Conservation (phyloP, 164 flowering plant species). For the Sextonia rubra region DNA sequence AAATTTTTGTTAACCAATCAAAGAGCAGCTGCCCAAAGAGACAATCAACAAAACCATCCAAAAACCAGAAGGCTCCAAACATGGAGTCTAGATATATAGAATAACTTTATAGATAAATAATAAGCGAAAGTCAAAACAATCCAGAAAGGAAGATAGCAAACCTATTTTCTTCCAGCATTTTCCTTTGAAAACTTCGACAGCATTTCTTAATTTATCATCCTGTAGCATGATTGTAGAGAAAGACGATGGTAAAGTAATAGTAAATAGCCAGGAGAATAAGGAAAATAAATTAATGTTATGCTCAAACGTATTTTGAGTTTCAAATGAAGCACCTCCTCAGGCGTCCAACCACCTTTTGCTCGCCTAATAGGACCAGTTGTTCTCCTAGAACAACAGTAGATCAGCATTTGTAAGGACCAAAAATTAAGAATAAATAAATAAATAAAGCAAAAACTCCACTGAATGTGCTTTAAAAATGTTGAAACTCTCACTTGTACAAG, state of each 20-base stretch:
- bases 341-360: slow-evolving; percentile 98
- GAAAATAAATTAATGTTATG: slow-evolving; percentile 1
- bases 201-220: slow-evolving; percentile 87
- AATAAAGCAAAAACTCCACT: not conserved
- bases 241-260: not conserved
- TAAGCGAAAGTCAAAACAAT: not conserved
- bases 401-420: not conserved
- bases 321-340: slow-evolving; percentile 52
- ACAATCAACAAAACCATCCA: too few species aligned
- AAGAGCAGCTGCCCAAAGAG: too few species aligned
- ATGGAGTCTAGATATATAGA: too few species aligned
- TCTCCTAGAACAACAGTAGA: slow-evolving; percentile 50
- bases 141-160: slow-evolving; percentile 19
- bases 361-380: slow-evolving; percentile 88
- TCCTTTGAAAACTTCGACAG: slow-evolving; percentile 71
- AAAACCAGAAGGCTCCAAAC: too few species aligned
- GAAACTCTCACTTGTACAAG: not conserved
- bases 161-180: slow-evolving; percentile 99
- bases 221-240: slow-evolving; percentile 20
- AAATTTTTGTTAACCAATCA: too few species aligned
- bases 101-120: not conserved
- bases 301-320: not conserved
- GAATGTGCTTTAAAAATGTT: not conserved
- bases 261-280: not conserved
- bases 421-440: too few species aligned